These are phyloP conservation scores for Neurospora intermedia DNA, from an alignment of 495 filamentous ascomycete species.

Conservation along the genomic window DNA sequence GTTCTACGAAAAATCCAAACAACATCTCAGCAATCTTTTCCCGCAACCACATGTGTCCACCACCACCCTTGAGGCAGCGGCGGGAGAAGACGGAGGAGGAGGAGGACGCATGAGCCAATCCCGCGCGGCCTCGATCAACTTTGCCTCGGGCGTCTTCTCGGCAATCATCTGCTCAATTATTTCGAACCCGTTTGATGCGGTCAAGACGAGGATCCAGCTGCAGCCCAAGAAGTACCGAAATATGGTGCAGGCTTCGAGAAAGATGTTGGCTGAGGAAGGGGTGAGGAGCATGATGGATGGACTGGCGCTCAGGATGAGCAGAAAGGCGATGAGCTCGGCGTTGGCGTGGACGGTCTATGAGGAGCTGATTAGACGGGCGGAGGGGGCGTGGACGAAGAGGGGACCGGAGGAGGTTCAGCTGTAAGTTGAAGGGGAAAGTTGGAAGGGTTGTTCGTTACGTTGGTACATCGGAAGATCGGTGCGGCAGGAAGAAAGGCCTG, in stretches of 20 bases:
- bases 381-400: slow-evolving; percentile 42
- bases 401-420: background rate
- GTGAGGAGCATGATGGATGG: slow-evolving; percentile 75
- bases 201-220: slow-evolving; percentile 92
- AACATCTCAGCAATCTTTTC: slow-evolving; percentile 39
- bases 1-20: slow-evolving; percentile 87
- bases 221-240: slow-evolving; percentile 77
- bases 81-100: no score
- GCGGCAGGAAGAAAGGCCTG: no score
- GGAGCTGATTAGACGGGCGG: slow-evolving; percentile 71
- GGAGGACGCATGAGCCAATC: slow-evolving; percentile 20
- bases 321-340: slow-evolving; percentile 86
- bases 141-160: slow-evolving; percentile 62
- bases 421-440: background rate
- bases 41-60: background rate
- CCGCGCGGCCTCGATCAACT: slow-evolving; percentile 68
- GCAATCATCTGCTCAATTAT: slow-evolving; percentile 69
- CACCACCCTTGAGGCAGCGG: slow-evolving; percentile 6
- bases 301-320: slow-evolving; percentile 72
- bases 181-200: slow-evolving; percentile 91
- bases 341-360: slow-evolving; percentile 97
- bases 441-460: background rate
- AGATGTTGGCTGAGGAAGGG: slow-evolving; percentile 78
- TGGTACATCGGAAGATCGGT: no score
- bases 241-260: slow-evolving; percentile 60